Evolutionary conservation across 2,329 filamentous ascomycete genomes (phyloP), one percentile per base, ranked within the genome.

Genomic region (Beauveria sp.): DNA sequence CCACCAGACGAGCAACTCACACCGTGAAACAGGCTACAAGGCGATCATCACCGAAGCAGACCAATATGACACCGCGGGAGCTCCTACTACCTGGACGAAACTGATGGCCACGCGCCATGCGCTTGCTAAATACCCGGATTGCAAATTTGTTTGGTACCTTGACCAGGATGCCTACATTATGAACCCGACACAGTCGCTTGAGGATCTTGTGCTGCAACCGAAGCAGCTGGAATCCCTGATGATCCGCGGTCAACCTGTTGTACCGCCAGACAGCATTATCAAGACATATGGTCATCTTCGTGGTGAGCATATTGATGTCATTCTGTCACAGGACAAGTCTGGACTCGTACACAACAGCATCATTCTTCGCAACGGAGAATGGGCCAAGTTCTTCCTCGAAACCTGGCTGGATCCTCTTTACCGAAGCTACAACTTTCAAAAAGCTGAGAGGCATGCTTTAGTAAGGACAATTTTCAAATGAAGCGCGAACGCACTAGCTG

Each of bases 331-430:
- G 75, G 95, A 99, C 71, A 84, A 83, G 53, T 87, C 90, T 42
- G 93, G 93, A 6, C 72, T 99, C 58, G 85, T 86, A 28, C 82
- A 86, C 18, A 86, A 85, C 12, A 96, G 91, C 74, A 88, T 96
- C 64, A 78, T 98, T 16, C 72, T 99, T 14, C 82, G 86, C 64
- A 90, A 89, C 63, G 91, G 93, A 24, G 91, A 95, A 60, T 99
- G 93, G 91, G 89, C 90, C 50, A 89, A 89, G 70, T 99, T 90
- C 78, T 91, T 99, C 70, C 75, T 98, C 20, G 95, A 99, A 72
- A 89, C 90, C 1, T 99, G 95, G 95, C 96, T 95, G 70, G 92
- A 98, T 72, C 95, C 95, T 53, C 78, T 98, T 49, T 99, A 96
- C 75, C 83, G 93, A 65, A 90, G 82, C 67, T 99, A 99, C 77